Conservation (phyloP, 768 basidiomycete genomes). For the Amanita pseudoporphyria region DNA sequence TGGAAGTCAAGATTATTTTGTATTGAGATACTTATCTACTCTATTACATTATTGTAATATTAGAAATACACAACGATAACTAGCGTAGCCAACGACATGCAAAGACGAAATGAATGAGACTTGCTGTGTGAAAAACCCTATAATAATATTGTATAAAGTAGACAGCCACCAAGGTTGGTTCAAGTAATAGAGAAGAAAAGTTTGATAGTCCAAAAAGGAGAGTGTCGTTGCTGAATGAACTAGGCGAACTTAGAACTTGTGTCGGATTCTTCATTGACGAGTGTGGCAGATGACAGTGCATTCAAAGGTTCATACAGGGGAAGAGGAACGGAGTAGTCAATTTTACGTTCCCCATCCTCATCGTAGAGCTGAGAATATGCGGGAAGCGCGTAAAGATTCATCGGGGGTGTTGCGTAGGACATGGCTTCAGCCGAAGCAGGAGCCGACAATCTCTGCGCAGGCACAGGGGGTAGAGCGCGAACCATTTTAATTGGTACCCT, state of each 20-base stretch:
- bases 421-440: neutral
- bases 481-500: slow-evolving; percentile 44
- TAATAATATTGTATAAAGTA: neutral
- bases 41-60: neutral
- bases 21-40: slow-evolving; percentile 2
- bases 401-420: neutral
- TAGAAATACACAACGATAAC: neutral
- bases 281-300: neutral
- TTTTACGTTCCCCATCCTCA: slow-evolving; percentile 60
- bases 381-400: slow-evolving; percentile 35
- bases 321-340: slow-evolving; percentile 54
- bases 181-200: neutral
- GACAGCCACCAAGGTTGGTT: neutral
- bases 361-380: slow-evolving; percentile 76
- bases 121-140: neutral
- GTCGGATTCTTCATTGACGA: neutral
- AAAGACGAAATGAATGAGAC: neutral
- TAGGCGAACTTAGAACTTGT: neutral
- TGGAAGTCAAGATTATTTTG: neutral
- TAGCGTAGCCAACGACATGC: neutral
- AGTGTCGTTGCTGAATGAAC: neutral
- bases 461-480: slow-evolving; percentile 25
- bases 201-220: neutral
- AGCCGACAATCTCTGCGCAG: slow-evolving; percentile 10
- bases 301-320: slow-evolving; percentile 49